Base-by-base conservation (phyloP, 441 rosid genomes). In the Cnidoscolus chayamansa region DNA sequence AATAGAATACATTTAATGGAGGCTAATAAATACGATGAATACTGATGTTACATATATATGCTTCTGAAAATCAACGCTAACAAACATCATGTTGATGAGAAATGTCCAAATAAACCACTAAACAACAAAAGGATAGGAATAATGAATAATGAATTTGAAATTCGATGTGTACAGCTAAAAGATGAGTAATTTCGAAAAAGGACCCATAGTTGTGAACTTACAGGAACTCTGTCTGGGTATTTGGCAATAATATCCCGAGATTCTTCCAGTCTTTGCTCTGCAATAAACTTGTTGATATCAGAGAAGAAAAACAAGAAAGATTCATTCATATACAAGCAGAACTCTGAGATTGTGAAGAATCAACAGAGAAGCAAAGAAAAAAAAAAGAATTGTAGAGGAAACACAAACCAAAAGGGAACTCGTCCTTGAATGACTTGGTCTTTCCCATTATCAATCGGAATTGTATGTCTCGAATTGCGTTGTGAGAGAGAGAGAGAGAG, bases 151-250 rank as follows among this genome's bases (percentile, higher is more conserved):
- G 6, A 40, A 40, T 6, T 40, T 40, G 45, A 40, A 40, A 40
- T 40, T 40, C 6, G 7, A 40, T 40, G 4, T 5, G 45, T 7
- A 40, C 7, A 40, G 45, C 45, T 40, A 40, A 40, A 40, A 40
- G 7, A 35, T 35, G 40, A 35, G 7, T 7, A 40, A 40, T 40
- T 40, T 35, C 3, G 45, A 4, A 4, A 40, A 40, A n/a, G 10
- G 30, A 20, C 8, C n/a, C 58, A 64, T 31, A 17, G 15, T 59
- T 3, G 43, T 30, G 47, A 40, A 74, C 84, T 83, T 74, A 92
- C 98, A 25, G 98, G 96, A 58, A 92, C 84, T 32, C 98, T 90
- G 77, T 83, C 84, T 67, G 96, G 89, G 72, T 92, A 88, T 61
- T 88, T 87, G 16, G 87, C 87, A 51, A 80, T 72, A 73, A 90